Conservation (phyloP, 169 alveolate genomes). For the Eimeria maxima region DNA sequence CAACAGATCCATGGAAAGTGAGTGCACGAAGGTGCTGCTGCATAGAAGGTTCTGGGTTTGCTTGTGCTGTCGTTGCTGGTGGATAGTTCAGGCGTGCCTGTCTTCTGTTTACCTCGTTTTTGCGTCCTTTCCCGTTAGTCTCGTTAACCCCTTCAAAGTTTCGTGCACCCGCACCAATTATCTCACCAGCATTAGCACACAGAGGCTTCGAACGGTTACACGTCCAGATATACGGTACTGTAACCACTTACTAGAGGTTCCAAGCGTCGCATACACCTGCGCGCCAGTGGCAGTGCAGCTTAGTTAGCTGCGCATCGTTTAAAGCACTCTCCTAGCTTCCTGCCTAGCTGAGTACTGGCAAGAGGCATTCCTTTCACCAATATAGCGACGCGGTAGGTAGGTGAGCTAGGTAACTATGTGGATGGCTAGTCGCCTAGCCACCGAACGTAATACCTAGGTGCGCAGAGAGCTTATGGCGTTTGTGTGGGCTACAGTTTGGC, state of each 20-base stretch:
- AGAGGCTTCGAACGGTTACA: not conserved
- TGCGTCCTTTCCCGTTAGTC: not conserved
- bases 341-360: not conserved
- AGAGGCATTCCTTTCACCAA: not conserved
- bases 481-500: constrained; percentile 85
- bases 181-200: not conserved
- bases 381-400: not conserved
- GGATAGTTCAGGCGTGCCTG: not conserved
- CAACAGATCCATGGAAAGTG: constrained; percentile 96
- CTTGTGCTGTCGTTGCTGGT: not conserved
- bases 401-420: not conserved
- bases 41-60: not conserved
- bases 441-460: not conserved
- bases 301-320: not conserved
- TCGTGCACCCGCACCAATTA: not conserved
- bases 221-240: not conserved
- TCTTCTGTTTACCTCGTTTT: not conserved
- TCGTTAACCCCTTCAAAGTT: not conserved
- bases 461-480: not conserved
- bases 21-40: constrained; percentile 25
- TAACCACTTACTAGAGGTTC: not conserved
- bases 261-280: not conserved
- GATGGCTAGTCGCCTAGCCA: not conserved
- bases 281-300: not conserved
- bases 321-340: not conserved